Evolutionary conservation across 2,329 filamentous ascomycete genomes (phyloP).

Genomic region (Talaromyces sp.): DNA sequence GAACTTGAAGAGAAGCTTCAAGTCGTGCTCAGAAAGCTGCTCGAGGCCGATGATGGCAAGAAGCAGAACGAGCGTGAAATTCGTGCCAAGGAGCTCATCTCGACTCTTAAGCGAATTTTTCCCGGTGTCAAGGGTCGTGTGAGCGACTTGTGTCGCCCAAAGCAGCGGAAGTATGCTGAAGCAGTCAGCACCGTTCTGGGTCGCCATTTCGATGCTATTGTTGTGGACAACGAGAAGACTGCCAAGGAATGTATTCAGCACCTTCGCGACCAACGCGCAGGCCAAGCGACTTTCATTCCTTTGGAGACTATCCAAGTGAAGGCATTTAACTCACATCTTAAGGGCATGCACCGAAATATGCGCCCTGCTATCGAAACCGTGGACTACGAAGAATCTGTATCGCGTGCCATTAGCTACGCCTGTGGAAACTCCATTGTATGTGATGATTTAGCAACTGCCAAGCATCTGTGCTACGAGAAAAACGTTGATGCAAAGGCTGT

Average conservation of each 20-base stretch:
- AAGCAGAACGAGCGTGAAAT: constrained; percentile 83
- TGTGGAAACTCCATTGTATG: constrained; percentile 95
- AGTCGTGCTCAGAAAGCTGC: constrained; percentile 76
- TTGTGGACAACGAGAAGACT: constrained; percentile 93
- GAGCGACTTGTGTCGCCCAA: constrained; percentile 89
- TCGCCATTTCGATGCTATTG: constrained; percentile 88
- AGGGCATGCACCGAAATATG: constrained; percentile 80
- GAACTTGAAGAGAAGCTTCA: constrained; percentile 92
- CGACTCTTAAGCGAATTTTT: constrained; percentile 84
- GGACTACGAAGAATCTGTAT: constrained; percentile 84
- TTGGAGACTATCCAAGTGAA: constrained; percentile 97
- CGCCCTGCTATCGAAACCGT: constrained; percentile 94
- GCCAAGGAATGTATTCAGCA: constrained; percentile 93
- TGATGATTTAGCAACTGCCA: constrained; percentile 82
- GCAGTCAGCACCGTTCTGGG: constrained; percentile 91
- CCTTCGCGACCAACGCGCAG: constrained; percentile 83
- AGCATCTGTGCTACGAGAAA: constrained; percentile 83
- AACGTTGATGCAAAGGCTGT: constrained; percentile 91
- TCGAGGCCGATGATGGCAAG: constrained; percentile 80
- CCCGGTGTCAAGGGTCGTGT: constrained; percentile 89
- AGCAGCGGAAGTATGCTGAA: constrained; percentile 94
- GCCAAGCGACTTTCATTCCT: constrained; percentile 91
- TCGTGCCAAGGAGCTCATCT: constrained; percentile 78
- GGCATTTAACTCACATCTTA: constrained; percentile 84
- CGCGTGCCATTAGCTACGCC: constrained; percentile 91